These are phyloP conservation scores for Alternaria metachromatica DNA, from an alignment of 2,329 filamentous ascomycete species.

Conservation along the genomic window DNA sequence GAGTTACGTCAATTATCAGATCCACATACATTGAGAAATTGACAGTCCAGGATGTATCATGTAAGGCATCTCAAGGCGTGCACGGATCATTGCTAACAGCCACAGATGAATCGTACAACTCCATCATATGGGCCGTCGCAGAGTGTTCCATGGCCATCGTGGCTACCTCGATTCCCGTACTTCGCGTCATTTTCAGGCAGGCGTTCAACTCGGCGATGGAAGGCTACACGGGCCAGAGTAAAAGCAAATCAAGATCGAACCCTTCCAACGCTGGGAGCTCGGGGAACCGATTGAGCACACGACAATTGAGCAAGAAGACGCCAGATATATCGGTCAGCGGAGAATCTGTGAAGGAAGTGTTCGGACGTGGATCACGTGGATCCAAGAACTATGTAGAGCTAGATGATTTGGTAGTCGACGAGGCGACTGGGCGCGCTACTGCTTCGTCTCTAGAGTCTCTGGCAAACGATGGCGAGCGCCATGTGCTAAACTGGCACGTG, in stretches of 20 bases:
- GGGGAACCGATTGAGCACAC: constrained; percentile 4
- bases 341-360: constrained; percentile 3
- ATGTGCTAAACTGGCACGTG: constrained; percentile 1
- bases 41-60: constrained; percentile 14
- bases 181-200: constrained; percentile 18
- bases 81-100: constrained; percentile 4
- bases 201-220: constrained; percentile 16
- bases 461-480: constrained; percentile 2
- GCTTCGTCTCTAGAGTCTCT: background rate
- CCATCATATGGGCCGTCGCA: constrained; percentile 20
- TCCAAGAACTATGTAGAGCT: constrained; percentile 4
- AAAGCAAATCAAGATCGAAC: constrained; percentile 1
- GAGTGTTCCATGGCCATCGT: constrained; percentile 18
- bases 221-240: constrained; percentile 1
- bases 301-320: background rate
- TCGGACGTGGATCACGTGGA: constrained; percentile 1
- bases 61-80: constrained; percentile 6
- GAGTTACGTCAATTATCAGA: constrained; percentile 11
- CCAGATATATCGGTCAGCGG: background rate
- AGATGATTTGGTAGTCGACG: constrained; percentile 8
- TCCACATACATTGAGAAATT: constrained; percentile 14
- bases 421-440: constrained; percentile 2
- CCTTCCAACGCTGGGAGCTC: constrained; percentile 4
- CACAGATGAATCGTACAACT: constrained; percentile 13
- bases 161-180: constrained; percentile 17